Evolutionary conservation across 1,284 basidiomycete species (phyloP).

Genomic region (Amylostereum areolatum): DNA sequence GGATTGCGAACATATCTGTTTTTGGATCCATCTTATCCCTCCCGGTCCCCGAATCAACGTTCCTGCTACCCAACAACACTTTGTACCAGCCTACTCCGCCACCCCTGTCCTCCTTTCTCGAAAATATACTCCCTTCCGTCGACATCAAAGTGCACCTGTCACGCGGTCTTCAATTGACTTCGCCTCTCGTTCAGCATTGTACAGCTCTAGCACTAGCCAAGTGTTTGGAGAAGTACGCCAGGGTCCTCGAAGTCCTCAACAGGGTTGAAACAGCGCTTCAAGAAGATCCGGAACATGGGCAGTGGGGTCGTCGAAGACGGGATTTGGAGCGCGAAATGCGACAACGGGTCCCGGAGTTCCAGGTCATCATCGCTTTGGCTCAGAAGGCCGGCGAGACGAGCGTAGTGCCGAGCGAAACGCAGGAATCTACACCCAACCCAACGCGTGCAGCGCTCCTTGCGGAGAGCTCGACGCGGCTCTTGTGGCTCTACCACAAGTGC

Average conservation of each 20-base stretch:
- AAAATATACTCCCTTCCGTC: constrained; percentile 71
- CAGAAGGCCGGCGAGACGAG: constrained; percentile 37
- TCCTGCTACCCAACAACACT: constrained; percentile 42
- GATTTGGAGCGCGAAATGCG: constrained; percentile 77
- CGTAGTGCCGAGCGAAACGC: constrained; percentile 23
- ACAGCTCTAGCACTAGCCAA: constrained; percentile 71
- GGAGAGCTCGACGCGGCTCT: constrained; percentile 73
- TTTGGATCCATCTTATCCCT: constrained; percentile 74
- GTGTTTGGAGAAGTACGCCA: constrained; percentile 64
- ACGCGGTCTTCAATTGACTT: constrained; percentile 70
- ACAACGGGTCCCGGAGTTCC: constrained; percentile 75
- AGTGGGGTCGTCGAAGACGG: constrained; percentile 56
- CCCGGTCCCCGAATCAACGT: constrained; percentile 61
- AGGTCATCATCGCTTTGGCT: constrained; percentile 76
- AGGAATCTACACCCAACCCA: constrained; percentile 18
- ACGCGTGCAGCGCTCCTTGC: constrained; percentile 55
- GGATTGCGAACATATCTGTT: constrained; percentile 85
- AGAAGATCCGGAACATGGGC: constrained; percentile 58
- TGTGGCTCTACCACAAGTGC: constrained; percentile 80
- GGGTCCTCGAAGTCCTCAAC: constrained; percentile 46
- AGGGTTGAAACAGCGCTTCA: constrained; percentile 51
- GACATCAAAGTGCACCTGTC: constrained; percentile 68
- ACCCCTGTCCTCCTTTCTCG: constrained; percentile 60
- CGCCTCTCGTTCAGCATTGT: constrained; percentile 76
- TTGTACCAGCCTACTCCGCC: constrained; percentile 68